Evolutionary conservation across 2,329 filamentous ascomycete genomes (phyloP).

Genomic region (Aspergillus pseudoviridinutans): DNA sequence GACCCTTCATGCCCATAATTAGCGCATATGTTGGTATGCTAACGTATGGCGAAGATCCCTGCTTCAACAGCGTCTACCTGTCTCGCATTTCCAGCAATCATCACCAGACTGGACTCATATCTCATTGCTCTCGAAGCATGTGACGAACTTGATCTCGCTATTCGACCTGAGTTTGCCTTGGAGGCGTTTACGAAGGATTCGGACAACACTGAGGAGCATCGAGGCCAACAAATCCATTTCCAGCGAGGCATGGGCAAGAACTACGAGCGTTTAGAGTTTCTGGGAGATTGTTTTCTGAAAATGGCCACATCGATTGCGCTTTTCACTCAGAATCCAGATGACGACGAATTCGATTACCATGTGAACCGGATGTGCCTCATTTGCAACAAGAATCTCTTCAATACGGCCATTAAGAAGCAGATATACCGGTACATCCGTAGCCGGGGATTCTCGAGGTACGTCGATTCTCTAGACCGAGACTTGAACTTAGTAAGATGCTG

Average conservation of each 20-base stretch:
- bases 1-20: background rate
- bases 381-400: slow-evolving; percentile 86
- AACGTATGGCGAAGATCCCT: slow-evolving; percentile 55
- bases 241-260: slow-evolving; percentile 87
- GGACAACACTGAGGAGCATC: slow-evolving; percentile 73
- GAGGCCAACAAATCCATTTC: slow-evolving; percentile 64
- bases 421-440: slow-evolving; percentile 76
- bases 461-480: background rate
- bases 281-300: slow-evolving; percentile 92
- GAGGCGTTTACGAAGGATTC: slow-evolving; percentile 93
- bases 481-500: background rate
- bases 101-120: slow-evolving; percentile 76
- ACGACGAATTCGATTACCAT: slow-evolving; percentile 83
- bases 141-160: slow-evolving; percentile 57
- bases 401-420: slow-evolving; percentile 63
- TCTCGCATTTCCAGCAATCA: slow-evolving; percentile 75
- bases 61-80: slow-evolving; percentile 66
- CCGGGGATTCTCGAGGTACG: slow-evolving; percentile 69
- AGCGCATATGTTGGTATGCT: slow-evolving; percentile 3
- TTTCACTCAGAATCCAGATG: slow-evolving; percentile 70
- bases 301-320: slow-evolving; percentile 90
- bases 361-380: slow-evolving; percentile 86
- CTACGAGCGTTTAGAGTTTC: slow-evolving; percentile 89
- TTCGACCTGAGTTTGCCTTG: slow-evolving; percentile 67
- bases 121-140: slow-evolving; percentile 77